Evolutionary conservation across 495 filamentous ascomycete genomes (phyloP), one percentile per base, ranked within the genome.

Genomic region (Penicillium pulvis): DNA sequence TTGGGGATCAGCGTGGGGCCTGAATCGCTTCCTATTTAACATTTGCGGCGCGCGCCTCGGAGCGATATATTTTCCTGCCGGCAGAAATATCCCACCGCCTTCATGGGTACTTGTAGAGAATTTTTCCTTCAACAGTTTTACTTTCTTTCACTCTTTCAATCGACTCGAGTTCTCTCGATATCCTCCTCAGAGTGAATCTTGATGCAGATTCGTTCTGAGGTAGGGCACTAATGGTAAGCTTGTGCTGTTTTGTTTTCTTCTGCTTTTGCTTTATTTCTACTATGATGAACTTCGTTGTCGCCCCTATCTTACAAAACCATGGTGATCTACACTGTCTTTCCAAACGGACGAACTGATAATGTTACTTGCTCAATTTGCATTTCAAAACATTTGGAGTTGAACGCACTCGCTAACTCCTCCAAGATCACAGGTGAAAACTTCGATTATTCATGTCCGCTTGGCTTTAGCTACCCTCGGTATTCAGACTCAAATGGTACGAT

Each of bases 271-370:
- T 61, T 60, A 23, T 51, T 9, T 65, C 56, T 78, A 73, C 71
- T 68, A 86, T 91, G 90, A 94, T 93, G 90, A 94, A 80, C 79
- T 74, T 80, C 78, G 80, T 84, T 94, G 90, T 93, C 90, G 90
- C 90, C 90, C 90, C 90, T 90, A 92, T 92, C 90, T 85, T 84
- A 93, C 87, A 76, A 80, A 71, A 76, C 71, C 67, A 74, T 95
- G 91, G 89, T 93, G 91, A 94, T 76, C 87, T 91, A 90, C 74
- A 41, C 88, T 85, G 88, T 92, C 90, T 80, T 83, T 75, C 91
- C 91, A 93, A 95, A 95, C 82, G 86, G 91, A 90, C 87, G 78
- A 68, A 80, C 88, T 92, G 89, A 92, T 76, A 70, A 33, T 66
- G 23, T 60, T 42, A 41, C 46, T 61, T 55, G 43, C 53, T 57